Evolutionary conservation across 768 basidiomycete species (phyloP), one percentile per base, ranked within the genome.

Genomic region (Amanita rimosa): DNA sequence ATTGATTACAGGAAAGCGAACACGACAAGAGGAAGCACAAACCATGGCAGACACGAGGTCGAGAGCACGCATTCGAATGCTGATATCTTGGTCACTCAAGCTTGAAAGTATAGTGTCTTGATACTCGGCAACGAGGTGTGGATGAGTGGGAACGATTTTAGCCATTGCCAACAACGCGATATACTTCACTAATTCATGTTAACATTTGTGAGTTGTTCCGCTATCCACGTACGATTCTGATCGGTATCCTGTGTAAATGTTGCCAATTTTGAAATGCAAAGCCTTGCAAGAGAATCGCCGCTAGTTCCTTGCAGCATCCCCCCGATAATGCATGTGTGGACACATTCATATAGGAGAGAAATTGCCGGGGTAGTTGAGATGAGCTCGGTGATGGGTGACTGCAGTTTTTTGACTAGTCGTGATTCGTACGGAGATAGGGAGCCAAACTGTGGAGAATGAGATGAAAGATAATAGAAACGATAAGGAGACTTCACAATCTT

Each of bases 321-420:
- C 7, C 96, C 95, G 9, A 91, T 91, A 55, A 99, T 98, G 57
- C 92, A 97, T 0, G 96, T 98, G 56, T 93, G 87, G 0, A 99
- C 95, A 63, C 96, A 99, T 69, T 99, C 96, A 62, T 98, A 99
- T 11, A 99, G 68, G 19, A 99, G 70, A 19, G 94, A 97, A 34
- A 98, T 94, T 0, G 96, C 96, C 2, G 88, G 81, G 0, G 96
- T 98, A 0, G 89, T 96, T 0, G 90, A 86, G 48, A 99, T 99
- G 47, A 99, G 79, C 50, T 94, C 87, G 0, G 92, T 96, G 52
- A 99, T 87, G 1, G 94, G 96, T 6, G 86, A 82, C 53, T 94
- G 83, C 27, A 98, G 75, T 65, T 99, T 99, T 67, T 85, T 88
- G 52, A 96, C 92, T 29, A 99, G 71, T 16, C 96, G 84, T 17